These are phyloP conservation scores for Emmonsiellopsis sp. DNA, from an alignment of 2,329 filamentous ascomycete species.

Conservation along the genomic window DNA sequence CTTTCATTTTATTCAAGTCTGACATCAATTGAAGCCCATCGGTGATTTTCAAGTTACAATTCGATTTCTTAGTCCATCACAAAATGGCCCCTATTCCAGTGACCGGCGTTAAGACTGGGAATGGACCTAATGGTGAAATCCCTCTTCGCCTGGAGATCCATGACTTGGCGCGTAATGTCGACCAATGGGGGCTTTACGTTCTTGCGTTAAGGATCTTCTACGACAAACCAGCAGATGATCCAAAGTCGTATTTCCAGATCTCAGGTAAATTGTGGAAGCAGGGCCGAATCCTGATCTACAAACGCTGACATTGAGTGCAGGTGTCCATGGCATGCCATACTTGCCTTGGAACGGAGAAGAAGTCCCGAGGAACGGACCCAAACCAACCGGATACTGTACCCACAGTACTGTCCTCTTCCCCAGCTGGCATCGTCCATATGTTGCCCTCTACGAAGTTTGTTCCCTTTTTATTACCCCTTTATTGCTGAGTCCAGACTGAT, in stretches of 20 bases:
- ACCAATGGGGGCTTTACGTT: conserved; percentile 2
- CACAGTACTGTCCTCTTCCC: conserved; percentile 70
- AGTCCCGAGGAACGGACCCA: conserved; percentile 31
- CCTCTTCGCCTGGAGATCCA: conserved; percentile 1
- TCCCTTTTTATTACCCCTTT: neutral
- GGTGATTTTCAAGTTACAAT: neutral
- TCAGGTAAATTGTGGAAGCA: neutral
- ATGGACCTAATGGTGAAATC: neutral
- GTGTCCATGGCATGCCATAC: conserved; percentile 5
- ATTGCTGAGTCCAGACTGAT: neutral
- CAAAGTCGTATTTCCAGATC: conserved; percentile 2
- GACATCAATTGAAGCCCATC: neutral
- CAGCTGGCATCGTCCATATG: conserved; percentile 74
- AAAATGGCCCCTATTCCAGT: conserved; percentile 3
- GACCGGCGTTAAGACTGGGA: neutral
- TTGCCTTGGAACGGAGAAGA: conserved; percentile 3
- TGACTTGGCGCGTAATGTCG: neutral
- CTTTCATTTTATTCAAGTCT: neutral
- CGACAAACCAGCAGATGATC: neutral
- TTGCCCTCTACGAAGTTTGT: conserved; percentile 49
- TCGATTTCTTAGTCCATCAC: neutral
- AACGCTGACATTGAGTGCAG: neutral
- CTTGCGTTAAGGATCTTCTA: conserved; percentile 2
- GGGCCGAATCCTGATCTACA: neutral
- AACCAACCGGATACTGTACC: conserved; percentile 60